phyloP scores from a whole-genome alignment of 2,329 filamentous ascomycete genomes.

The Fusarium marasasianum region DNA sequence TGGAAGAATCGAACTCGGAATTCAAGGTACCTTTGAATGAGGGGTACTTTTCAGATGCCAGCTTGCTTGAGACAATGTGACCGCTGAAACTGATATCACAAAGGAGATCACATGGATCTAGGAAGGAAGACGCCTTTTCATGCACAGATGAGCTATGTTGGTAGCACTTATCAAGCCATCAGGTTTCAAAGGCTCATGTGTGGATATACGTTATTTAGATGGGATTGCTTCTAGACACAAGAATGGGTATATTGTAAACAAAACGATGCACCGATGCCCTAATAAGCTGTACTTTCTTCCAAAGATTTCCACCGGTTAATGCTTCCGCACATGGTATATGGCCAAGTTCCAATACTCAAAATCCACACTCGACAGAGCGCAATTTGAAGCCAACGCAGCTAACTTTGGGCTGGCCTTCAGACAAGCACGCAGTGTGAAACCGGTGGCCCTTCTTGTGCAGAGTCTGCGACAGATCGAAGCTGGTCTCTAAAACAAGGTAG shows the following conservation, averaged over 20 bases:
- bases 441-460: neutral
- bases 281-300: neutral
- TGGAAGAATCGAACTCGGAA: neutral
- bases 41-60: neutral
- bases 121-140: neutral
- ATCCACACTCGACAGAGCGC: neutral
- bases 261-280: neutral
- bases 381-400: neutral
- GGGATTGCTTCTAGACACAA: neutral
- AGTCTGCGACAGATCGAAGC: neutral
- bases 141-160: neutral
- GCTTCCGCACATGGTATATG: neutral
- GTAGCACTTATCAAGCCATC: too few species aligned
- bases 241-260: slow-evolving; percentile 6
- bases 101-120: neutral
- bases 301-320: neutral
- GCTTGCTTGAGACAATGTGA: slow-evolving; percentile 1
- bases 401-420: neutral
- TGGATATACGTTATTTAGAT: neutral
- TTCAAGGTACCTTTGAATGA: neutral
- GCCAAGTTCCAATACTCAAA: neutral
- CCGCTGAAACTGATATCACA: neutral
- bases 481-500: neutral
- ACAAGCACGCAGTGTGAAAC: neutral
- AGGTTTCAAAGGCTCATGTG: neutral